phyloP scores from a whole-genome alignment of 768 basidiomycete species.

The Boletus reticulatus region DNA sequence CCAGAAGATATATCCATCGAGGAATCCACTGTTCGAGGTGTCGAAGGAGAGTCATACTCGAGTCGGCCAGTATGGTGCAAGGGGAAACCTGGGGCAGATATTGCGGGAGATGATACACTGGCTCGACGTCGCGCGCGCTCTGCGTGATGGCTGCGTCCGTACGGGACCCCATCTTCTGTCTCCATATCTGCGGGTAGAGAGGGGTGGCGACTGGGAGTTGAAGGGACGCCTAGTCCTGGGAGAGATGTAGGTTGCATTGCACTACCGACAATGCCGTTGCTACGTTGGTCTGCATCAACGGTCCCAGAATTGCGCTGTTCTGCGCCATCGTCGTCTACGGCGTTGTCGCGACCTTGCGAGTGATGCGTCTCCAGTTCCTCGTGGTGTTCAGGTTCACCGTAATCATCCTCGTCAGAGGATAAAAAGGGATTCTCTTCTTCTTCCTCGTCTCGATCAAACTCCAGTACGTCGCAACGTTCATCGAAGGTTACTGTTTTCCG shows the following conservation, averaged over 20 bases:
- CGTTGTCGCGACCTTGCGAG: slow-evolving; percentile 10
- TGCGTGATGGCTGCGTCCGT: slow-evolving; percentile 61
- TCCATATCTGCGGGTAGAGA: slow-evolving; percentile 52
- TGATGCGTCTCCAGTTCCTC: slow-evolving; percentile 7
- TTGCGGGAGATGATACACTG: slow-evolving; percentile 32
- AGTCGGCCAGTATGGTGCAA: slow-evolving; percentile 21
- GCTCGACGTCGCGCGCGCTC: slow-evolving; percentile 43
- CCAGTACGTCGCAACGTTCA: slow-evolving; percentile 78
- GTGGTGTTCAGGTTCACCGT: slow-evolving; percentile 17
- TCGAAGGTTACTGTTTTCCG: slow-evolving; percentile 80
- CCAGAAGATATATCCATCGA: slow-evolving; percentile 22
- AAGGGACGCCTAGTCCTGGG: slow-evolving; percentile 26
- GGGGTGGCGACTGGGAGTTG: slow-evolving; percentile 36
- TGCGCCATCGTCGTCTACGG: background rate
- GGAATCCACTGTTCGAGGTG: slow-evolving; percentile 19
- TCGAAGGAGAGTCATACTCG: slow-evolving; percentile 17
- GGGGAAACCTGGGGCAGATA: slow-evolving; percentile 38
- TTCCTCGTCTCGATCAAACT: slow-evolving; percentile 71
- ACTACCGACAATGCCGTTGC: slow-evolving; percentile 70
- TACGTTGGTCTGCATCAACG: slow-evolving; percentile 49
- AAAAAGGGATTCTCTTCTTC: slow-evolving; percentile 48
- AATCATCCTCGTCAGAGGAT: slow-evolving; percentile 36
- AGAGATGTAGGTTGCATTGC: slow-evolving; percentile 47
- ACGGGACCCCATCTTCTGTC: slow-evolving; percentile 60
- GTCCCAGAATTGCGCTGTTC: slow-evolving; percentile 38